Evolutionary conservation across 345 rosid species (phyloP).

Genomic region (Dovyalis caffra): DNA sequence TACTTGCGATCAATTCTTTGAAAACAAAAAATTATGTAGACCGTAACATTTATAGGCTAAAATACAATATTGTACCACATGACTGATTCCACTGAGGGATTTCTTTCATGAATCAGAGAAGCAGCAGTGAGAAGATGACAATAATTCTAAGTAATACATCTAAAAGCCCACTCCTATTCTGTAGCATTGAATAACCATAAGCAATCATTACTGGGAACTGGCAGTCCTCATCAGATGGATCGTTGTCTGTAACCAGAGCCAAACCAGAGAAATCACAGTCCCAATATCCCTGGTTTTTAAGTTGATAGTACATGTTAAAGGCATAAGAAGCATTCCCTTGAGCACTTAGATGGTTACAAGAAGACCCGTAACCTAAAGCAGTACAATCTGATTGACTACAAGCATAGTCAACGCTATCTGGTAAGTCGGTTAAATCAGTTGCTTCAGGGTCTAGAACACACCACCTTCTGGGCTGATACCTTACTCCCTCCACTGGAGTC

Average conservation of each 20-base stretch:
- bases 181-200: constrained; percentile 23
- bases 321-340: constrained; percentile 81
- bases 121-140: constrained; percentile 16
- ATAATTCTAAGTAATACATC: constrained; percentile 10
- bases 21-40: no score
- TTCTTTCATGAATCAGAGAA: not conserved
- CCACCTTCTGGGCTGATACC: constrained; percentile 54
- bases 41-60: not conserved
- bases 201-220: constrained; percentile 68
- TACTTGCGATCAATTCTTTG: no score
- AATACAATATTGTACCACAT: not conserved
- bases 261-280: constrained; percentile 70
- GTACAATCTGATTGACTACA: constrained; percentile 77
- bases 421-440: constrained; percentile 35
- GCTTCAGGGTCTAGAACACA: constrained; percentile 54
- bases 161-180: constrained; percentile 12
- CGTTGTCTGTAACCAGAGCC: constrained; percentile 45
- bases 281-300: constrained; percentile 55
- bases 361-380: constrained; percentile 67
- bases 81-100: not conserved
- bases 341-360: constrained; percentile 55
- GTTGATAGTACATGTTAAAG: constrained; percentile 77
- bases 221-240: constrained; percentile 66
- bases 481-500: constrained; percentile 53
- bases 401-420: constrained; percentile 57